Evolutionary conservation across 2,329 filamentous ascomycete species (phyloP).

Genomic region (Byssothecium circinans): DNA sequence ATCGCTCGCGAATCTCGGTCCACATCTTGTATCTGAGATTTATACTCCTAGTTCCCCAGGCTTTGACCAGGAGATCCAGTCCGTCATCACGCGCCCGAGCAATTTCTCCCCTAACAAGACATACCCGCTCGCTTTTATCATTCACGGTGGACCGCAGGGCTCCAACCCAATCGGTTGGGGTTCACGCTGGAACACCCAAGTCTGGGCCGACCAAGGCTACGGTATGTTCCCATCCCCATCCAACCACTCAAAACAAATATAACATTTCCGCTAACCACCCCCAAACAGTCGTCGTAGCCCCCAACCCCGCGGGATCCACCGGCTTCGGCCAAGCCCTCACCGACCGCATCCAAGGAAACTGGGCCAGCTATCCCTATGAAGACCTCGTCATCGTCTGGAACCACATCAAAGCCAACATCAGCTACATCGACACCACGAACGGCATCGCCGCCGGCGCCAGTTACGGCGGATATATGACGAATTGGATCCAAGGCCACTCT

Average conservation of each 20-base stretch:
- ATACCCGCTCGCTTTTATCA: conserved; percentile 76
- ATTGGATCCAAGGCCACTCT: conserved; percentile 88
- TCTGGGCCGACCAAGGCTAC: conserved; percentile 86
- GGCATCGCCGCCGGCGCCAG: conserved; percentile 72
- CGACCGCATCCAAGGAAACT: conserved; percentile 75
- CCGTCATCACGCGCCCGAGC: conserved; percentile 64
- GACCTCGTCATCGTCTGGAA: conserved; percentile 81
- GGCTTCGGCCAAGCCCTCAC: conserved; percentile 78
- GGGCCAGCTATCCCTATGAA: conserved; percentile 84
- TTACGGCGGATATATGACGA: conserved; percentile 51
- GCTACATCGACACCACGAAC: conserved; percentile 68
- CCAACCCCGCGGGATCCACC: conserved; percentile 84
- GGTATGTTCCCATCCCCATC: no score
- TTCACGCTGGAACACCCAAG: conserved; percentile 80
- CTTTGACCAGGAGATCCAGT: conserved; percentile 62
- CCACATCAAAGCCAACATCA: conserved; percentile 66
- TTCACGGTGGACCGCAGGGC: conserved; percentile 82
- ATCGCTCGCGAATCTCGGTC: conserved; percentile 65
- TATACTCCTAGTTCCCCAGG: conserved; percentile 66
- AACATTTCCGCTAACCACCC: no score
- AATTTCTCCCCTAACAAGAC: conserved; percentile 70
- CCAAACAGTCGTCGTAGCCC: conserved; percentile 71
- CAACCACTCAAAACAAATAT: no score
- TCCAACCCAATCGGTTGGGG: conserved; percentile 76
- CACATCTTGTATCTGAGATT: conserved; percentile 66